phyloP scores from a whole-genome alignment of 2,329 filamentous ascomycete species.

The Juglanconis juglandina region DNA sequence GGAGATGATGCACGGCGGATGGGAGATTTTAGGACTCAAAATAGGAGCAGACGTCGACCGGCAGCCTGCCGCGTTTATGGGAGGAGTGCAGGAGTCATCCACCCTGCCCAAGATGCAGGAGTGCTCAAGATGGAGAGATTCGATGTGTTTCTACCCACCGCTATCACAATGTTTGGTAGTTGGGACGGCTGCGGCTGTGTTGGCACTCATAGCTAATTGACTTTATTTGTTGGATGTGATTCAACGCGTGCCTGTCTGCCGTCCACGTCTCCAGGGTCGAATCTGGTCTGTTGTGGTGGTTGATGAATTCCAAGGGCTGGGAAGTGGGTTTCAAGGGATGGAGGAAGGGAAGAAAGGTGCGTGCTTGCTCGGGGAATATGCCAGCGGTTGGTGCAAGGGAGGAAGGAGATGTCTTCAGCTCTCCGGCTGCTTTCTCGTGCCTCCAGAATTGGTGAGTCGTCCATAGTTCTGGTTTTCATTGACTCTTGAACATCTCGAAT shows the following conservation, averaged over 20 bases:
- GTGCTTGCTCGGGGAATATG: neutral
- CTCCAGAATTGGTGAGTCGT: too few species aligned
- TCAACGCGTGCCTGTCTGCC: neutral
- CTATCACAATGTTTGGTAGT: neutral
- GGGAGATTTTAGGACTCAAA: neutral
- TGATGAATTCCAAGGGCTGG: too few species aligned
- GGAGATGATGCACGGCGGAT: too few species aligned
- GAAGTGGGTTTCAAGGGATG: too few species aligned
- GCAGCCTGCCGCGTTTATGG: neutral
- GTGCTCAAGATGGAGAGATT: neutral
- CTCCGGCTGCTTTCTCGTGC: too few species aligned
- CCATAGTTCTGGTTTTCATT: too few species aligned
- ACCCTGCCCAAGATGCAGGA: neutral
- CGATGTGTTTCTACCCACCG: neutral
- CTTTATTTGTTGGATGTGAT: neutral
- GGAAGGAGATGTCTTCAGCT: neutral
- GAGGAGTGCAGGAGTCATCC: neutral
- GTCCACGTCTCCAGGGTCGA: too few species aligned
- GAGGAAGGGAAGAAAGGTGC: neutral
- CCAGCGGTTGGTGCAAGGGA: neutral
- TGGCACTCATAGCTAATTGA: constrained; percentile 11
- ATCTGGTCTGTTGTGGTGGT: too few species aligned
- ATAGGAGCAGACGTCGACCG: neutral
- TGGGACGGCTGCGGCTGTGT: neutral
- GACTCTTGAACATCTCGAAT: too few species aligned